phyloP scores from a whole-genome alignment of 2,329 filamentous ascomycete species.

The Xylaria hypoxylon region DNA sequence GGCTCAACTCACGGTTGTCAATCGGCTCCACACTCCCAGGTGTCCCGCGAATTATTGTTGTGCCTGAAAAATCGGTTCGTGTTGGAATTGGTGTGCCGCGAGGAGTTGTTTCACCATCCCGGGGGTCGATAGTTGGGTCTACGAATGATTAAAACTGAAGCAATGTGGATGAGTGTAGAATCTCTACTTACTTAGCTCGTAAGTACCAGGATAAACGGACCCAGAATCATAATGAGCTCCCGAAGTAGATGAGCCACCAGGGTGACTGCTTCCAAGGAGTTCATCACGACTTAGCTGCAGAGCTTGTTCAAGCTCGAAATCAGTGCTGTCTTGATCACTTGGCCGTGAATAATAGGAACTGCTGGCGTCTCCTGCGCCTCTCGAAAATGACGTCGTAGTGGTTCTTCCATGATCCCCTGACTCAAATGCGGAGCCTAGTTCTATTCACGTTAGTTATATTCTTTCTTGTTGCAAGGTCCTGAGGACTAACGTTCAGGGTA shows the following conservation, averaged over 20 bases:
- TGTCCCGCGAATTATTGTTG: constrained; percentile 43
- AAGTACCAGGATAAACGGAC: constrained; percentile 43
- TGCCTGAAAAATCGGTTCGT: constrained; percentile 33
- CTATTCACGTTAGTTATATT: constrained; percentile 20
- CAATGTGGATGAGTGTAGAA: constrained; percentile 1
- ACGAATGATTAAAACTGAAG: constrained; percentile 8
- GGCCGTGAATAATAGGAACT: constrained; percentile 36
- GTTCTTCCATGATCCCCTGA: constrained; percentile 1
- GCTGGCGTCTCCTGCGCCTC: background rate
- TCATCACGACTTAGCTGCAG: constrained; percentile 40
- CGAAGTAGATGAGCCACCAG: constrained; percentile 43
- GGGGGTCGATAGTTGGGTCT: constrained; percentile 36
- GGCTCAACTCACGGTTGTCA: constrained; percentile 43
- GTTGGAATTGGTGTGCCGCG: constrained; percentile 36
- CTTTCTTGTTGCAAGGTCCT: background rate
- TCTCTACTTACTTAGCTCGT: constrained; percentile 41
- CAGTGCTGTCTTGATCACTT: constrained; percentile 24
- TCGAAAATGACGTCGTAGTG: background rate
- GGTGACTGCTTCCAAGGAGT: constrained; percentile 37
- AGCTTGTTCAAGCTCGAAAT: constrained; percentile 43
- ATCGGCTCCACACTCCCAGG: constrained; percentile 42
- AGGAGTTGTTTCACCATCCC: constrained; percentile 39
- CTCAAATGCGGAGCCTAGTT: background rate
- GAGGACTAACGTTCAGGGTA: constrained; percentile 30
- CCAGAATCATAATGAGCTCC: constrained; percentile 33